Conservation (phyloP, 331 rosid species). For the Quercus phellos region DNA sequence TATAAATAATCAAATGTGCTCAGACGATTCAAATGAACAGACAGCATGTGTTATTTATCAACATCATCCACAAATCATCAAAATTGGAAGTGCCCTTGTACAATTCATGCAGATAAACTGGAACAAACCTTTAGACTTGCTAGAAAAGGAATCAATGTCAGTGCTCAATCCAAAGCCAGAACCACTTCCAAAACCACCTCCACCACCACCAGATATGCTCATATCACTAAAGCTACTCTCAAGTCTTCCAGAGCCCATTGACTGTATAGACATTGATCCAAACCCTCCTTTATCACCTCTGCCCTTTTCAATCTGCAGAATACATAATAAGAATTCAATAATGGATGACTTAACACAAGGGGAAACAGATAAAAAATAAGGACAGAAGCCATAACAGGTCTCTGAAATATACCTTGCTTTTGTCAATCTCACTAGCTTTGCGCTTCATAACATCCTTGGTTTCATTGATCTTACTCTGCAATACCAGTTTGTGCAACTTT, state of each 20-base stretch:
- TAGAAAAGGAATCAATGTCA: slow-evolving; percentile 69
- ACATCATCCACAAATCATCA: slow-evolving; percentile 12
- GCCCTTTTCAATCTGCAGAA: slow-evolving; percentile 76
- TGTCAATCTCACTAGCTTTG: slow-evolving; percentile 97
- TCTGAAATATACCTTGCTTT: slow-evolving; percentile 75
- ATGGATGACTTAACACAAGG: background rate
- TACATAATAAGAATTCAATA: slow-evolving; percentile 6
- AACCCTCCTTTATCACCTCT: slow-evolving; percentile 91
- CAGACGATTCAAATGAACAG: background rate
- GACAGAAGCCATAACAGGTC: background rate
- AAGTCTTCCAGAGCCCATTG: slow-evolving; percentile 90
- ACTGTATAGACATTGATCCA: slow-evolving; percentile 69
- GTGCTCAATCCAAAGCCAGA: slow-evolving; percentile 67
- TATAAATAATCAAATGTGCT: background rate
- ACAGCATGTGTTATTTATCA: background rate
- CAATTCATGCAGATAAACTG: slow-evolving; percentile 12
- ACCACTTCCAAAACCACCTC: slow-evolving; percentile 84
- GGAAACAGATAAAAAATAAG: background rate
- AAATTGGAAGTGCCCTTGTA: slow-evolving; percentile 8
- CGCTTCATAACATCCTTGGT: slow-evolving; percentile 97
- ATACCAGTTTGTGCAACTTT: slow-evolving; percentile 86
- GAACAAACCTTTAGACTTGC: slow-evolving; percentile 75
- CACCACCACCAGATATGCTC: slow-evolving; percentile 75
- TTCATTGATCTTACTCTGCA: slow-evolving; percentile 92
- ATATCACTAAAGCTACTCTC: slow-evolving; percentile 69